Conservation (phyloP, 768 basidiomycete species). For the Leucosporidium creatinivorum region DNA sequence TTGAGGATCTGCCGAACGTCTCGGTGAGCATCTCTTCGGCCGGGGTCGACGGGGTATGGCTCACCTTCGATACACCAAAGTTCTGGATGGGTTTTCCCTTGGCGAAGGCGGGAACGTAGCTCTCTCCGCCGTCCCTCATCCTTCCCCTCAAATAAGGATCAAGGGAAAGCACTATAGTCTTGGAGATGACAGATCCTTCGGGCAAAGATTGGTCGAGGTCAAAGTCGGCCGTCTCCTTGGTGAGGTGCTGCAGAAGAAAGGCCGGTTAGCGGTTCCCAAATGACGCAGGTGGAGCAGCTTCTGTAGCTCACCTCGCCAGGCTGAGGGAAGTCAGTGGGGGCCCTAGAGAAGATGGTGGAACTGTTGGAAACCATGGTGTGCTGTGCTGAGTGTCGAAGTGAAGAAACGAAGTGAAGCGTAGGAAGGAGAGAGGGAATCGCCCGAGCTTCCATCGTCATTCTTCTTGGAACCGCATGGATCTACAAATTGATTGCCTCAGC, state of each 20-base stretch:
- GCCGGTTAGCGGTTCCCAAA: background rate
- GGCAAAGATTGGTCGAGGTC: slow-evolving; percentile 35
- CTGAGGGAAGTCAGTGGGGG: slow-evolving; percentile 34
- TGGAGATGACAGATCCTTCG: slow-evolving; percentile 28
- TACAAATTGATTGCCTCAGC: no score
- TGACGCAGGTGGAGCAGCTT: no score
- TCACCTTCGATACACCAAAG: slow-evolving; percentile 7
- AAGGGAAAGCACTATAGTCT: slow-evolving; percentile 33
- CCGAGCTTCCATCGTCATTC: no score
- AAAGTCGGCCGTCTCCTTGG: slow-evolving; percentile 25
- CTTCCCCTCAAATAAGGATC: slow-evolving; percentile 40
- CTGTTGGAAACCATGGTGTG: slow-evolving; percentile 21
- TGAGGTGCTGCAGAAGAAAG: slow-evolving; percentile 8
- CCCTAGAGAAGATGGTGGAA: slow-evolving; percentile 31
- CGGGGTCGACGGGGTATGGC: slow-evolving; percentile 31
- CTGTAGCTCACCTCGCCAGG: slow-evolving; percentile 27
- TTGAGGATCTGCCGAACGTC: slow-evolving; percentile 27
- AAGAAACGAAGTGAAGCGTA: background rate
- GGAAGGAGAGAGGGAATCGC: no score
- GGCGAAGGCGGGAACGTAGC: slow-evolving; percentile 37
- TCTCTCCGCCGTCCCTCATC: slow-evolving; percentile 29
- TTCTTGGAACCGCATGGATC: no score
- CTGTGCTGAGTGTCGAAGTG: background rate
- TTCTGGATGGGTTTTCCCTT: background rate
- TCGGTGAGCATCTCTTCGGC: slow-evolving; percentile 32